A percentile compares a stretch with the other conserved stretches of the same genome.
Conservation (phyloP, 768 basidiomycete species). For the Phanerodontia chrysosporium region DNA sequence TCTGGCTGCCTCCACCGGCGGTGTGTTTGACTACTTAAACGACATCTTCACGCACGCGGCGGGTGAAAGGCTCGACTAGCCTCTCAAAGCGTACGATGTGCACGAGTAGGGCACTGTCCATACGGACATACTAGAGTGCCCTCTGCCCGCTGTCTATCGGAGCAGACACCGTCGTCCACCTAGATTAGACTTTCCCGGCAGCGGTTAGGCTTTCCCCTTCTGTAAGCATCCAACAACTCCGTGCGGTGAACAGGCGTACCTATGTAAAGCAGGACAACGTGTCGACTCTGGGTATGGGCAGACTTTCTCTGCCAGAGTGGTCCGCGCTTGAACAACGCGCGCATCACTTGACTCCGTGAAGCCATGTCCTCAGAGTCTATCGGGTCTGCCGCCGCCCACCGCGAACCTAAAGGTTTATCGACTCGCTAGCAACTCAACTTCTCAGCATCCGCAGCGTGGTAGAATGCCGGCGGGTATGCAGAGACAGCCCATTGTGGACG, state of each 20-base stretch:
- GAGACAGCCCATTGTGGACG: background rate
- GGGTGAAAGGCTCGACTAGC: background rate
- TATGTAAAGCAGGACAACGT: background rate
- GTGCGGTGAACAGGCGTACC: background rate
- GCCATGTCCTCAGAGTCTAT: background rate
- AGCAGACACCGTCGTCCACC: background rate
- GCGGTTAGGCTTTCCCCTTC: background rate
- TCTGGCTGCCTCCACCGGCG: background rate
- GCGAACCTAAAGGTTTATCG: background rate
- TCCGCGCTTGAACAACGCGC: background rate
- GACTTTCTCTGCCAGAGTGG: background rate
- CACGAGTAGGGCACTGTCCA: background rate
- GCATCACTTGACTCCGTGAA: background rate
- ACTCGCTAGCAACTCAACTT: background rate
- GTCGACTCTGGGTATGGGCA: background rate
- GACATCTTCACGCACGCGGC: background rate
- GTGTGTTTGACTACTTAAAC: background rate
- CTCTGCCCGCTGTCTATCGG: background rate
- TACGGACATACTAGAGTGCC: background rate
- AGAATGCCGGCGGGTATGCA: background rate
- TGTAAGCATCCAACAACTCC: background rate
- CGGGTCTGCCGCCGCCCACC: background rate
- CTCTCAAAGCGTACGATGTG: background rate
- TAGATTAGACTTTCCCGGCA: background rate
- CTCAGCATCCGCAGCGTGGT: background rate